These are phyloP conservation scores for Chrysoporthe austroafricana DNA, from an alignment of 2,329 filamentous ascomycete genomes.

Conservation along the genomic window DNA sequence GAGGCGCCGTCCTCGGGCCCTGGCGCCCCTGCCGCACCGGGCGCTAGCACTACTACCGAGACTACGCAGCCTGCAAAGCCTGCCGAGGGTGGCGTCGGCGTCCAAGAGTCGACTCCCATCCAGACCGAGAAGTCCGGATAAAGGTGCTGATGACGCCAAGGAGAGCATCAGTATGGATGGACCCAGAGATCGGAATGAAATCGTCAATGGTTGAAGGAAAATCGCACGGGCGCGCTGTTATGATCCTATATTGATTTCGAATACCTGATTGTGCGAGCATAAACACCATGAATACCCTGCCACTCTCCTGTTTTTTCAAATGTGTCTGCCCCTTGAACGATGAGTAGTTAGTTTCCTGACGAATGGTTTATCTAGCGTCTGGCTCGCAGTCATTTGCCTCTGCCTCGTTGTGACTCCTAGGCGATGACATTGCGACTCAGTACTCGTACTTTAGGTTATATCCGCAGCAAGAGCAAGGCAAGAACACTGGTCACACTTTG, in stretches of 20 bases:
- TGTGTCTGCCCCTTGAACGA: background rate
- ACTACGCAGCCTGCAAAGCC: conserved; percentile 25
- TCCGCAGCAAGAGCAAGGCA: background rate
- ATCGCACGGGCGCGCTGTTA: conserved; percentile 20
- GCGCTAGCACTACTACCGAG: conserved; percentile 31
- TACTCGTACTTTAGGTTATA: background rate
- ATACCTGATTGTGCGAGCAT: conserved; percentile 14
- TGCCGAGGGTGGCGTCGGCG: conserved; percentile 25
- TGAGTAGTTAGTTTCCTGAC: background rate
- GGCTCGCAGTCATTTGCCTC: background rate
- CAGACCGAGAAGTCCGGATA: conserved; percentile 27
- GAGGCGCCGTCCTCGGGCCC: conserved; percentile 26
- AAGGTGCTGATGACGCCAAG: background rate
- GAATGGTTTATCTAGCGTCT: too few species aligned
- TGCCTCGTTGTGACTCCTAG: background rate
- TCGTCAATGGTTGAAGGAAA: conserved; percentile 5
- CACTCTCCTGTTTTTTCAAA: background rate
- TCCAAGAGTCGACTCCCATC: conserved; percentile 27
- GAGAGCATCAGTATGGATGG: background rate
- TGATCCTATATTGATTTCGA: conserved; percentile 21
- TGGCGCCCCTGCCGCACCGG: conserved; percentile 30
- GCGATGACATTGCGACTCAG: background rate
- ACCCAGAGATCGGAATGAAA: background rate
- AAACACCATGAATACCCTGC: conserved; percentile 23
- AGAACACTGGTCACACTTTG: background rate